phyloP scores from a whole-genome alignment of 2,329 filamentous ascomycete genomes.

The Pestalotiopsis sp. region DNA sequence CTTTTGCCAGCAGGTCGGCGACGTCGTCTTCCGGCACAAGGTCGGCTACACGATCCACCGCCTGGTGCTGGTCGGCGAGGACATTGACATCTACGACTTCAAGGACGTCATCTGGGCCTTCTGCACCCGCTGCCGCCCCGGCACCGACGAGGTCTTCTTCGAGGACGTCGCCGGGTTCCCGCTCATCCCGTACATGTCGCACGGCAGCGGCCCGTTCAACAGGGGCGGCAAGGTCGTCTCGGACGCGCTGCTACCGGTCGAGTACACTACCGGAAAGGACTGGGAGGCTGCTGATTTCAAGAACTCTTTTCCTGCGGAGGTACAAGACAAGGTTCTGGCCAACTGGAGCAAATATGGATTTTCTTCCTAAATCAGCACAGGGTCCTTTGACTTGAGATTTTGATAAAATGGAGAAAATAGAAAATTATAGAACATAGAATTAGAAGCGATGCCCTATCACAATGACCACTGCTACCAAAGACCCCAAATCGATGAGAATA shows the following conservation, averaged over 20 bases:
- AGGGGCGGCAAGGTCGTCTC: constrained; percentile 49
- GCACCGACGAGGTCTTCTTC: constrained; percentile 44
- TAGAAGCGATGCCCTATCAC: not conserved
- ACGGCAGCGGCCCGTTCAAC: constrained; percentile 35
- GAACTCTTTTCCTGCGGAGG: constrained; percentile 37
- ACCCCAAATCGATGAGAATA: no score
- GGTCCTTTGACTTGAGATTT: no score
- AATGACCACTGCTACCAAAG: no score
- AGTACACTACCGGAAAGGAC: constrained; percentile 40
- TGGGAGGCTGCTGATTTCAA: constrained; percentile 36
- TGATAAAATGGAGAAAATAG: no score
- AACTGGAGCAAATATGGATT: not conserved
- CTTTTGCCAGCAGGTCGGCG: constrained; percentile 42
- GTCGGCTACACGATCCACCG: constrained; percentile 44
- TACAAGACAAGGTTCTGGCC: constrained; percentile 38
- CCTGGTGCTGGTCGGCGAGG: constrained; percentile 48
- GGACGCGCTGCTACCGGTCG: constrained; percentile 43
- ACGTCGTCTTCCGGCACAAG: constrained; percentile 46
- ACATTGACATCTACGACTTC: constrained; percentile 48
- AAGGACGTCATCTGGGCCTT: constrained; percentile 54
- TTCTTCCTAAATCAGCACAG: not conserved
- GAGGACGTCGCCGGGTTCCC: constrained; percentile 46
- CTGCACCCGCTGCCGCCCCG: constrained; percentile 47
- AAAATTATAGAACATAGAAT: not conserved
- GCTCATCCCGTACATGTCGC: constrained; percentile 49